phyloP scores from a whole-genome alignment of 2,329 filamentous ascomycete species.

The Penicillium psychrosexuale region DNA sequence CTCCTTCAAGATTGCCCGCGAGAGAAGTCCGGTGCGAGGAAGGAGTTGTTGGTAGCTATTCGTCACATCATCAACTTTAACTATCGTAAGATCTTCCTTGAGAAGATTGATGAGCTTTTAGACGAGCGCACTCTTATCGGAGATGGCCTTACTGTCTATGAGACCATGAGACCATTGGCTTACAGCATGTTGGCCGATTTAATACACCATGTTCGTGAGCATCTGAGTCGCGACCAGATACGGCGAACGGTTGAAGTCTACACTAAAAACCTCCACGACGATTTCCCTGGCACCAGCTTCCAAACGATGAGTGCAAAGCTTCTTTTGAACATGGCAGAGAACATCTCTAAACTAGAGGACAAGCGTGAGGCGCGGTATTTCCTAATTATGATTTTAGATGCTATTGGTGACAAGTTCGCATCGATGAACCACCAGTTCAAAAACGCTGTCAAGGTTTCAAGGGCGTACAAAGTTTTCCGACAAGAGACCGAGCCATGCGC shows the following conservation, averaged over 20 bases:
- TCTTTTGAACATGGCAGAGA: constrained; percentile 95
- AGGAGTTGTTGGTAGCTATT: constrained; percentile 93
- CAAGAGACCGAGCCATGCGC: constrained; percentile 63
- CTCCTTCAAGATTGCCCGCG: constrained; percentile 89
- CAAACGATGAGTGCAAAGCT: constrained; percentile 99
- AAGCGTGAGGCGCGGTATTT: constrained; percentile 95
- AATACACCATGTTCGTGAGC: constrained; percentile 93
- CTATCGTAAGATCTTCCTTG: constrained; percentile 89
- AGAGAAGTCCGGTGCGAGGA: constrained; percentile 89
- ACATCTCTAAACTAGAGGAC: constrained; percentile 88
- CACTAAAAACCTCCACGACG: constrained; percentile 91
- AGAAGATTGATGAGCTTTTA: constrained; percentile 89
- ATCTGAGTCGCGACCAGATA: constrained; percentile 85
- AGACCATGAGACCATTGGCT: constrained; percentile 90
- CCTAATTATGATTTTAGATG: constrained; percentile 93
- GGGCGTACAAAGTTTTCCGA: constrained; percentile 73
- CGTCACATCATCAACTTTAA: constrained; percentile 99
- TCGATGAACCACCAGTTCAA: constrained; percentile 96
- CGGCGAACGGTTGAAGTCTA: constrained; percentile 95
- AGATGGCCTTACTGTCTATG: constrained; percentile 92
- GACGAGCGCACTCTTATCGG: constrained; percentile 93
- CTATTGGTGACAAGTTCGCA: constrained; percentile 96
- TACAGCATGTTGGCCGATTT: constrained; percentile 98
- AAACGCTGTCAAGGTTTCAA: constrained; percentile 91
- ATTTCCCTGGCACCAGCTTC: constrained; percentile 95